phyloP scores from a whole-genome alignment of 2,329 filamentous ascomycete genomes.

The Penicillium sp. region DNA sequence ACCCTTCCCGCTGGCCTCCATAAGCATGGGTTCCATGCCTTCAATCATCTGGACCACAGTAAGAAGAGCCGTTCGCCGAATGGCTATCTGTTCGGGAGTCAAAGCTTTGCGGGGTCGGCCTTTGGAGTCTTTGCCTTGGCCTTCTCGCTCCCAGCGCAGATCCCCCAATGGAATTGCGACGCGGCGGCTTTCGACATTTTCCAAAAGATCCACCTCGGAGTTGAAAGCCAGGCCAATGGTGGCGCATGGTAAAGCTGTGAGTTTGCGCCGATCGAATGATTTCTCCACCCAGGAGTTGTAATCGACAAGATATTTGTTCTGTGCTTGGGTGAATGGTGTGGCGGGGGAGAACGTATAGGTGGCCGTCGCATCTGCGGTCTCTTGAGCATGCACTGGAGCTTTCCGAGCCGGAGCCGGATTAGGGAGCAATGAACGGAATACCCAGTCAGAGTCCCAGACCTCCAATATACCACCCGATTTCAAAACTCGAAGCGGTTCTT shows the following conservation, averaged over 20 bases:
- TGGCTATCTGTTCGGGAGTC: conserved; percentile 69
- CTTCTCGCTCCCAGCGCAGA: conserved; percentile 81
- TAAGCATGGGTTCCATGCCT: conserved; percentile 78
- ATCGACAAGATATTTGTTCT: conserved; percentile 80
- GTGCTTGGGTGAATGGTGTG: conserved; percentile 76
- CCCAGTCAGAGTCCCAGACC: conserved; percentile 86
- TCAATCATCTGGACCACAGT: conserved; percentile 84
- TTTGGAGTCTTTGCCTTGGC: conserved; percentile 42
- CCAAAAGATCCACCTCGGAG: conserved; percentile 75
- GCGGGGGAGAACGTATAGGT: conserved; percentile 82
- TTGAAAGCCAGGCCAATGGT: conserved; percentile 74
- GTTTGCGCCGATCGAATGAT: conserved; percentile 70
- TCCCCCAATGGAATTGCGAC: conserved; percentile 86
- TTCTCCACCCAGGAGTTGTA: conserved; percentile 82
- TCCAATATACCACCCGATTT: conserved; percentile 79
- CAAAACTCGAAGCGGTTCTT: conserved; percentile 77
- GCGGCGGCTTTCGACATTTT: conserved; percentile 71
- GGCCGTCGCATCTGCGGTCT: conserved; percentile 68
- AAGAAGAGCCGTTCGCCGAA: conserved; percentile 77
- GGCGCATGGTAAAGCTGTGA: conserved; percentile 77
- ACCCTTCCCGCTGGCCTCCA: conserved; percentile 81
- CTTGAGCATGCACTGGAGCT: conserved; percentile 63
- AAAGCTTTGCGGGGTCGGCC: conserved; percentile 54
- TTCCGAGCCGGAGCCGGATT: conserved; percentile 67
- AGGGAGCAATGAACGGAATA: conserved; percentile 79